These are phyloP conservation scores for Penicillium soppii DNA, from an alignment of 495 filamentous ascomycete genomes.

Conservation along the genomic window DNA sequence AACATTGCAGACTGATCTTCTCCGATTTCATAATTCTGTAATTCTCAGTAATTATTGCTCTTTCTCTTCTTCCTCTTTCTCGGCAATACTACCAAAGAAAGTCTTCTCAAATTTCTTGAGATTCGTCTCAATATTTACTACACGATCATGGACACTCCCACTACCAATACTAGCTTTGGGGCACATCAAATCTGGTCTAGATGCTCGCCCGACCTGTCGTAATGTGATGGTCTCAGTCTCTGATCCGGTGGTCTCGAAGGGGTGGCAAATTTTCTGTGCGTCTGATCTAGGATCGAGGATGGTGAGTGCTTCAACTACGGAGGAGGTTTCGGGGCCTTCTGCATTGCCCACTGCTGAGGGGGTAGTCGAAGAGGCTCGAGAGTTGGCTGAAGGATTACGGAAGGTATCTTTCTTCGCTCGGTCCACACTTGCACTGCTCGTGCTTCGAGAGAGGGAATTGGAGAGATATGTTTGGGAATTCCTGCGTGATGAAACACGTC, in stretches of 20 bases:
- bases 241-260: too few species aligned
- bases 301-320: too few species aligned
- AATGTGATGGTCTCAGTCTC: too few species aligned
- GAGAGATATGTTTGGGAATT: neutral
- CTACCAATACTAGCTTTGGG: neutral
- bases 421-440: neutral
- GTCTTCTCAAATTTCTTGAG: neutral
- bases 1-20: too few species aligned
- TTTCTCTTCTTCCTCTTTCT: neutral
- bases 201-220: neutral
- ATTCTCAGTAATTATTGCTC: too few species aligned
- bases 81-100: neutral
- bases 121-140: neutral
- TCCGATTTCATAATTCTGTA: too few species aligned
- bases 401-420: neutral
- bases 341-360: too few species aligned
- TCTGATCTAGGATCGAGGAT: too few species aligned
- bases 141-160: neutral
- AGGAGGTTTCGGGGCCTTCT: too few species aligned
- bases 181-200: neutral
- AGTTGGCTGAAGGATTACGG: neutral
- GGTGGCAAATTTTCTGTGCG: too few species aligned
- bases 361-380: neutral
- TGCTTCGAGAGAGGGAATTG: too few species aligned
- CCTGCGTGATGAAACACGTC: slow-evolving; percentile 1